Evolutionary conservation across 768 basidiomycete genomes (phyloP), one percentile per base, ranked within the genome.

Genomic region (Lepiota venenata): DNA sequence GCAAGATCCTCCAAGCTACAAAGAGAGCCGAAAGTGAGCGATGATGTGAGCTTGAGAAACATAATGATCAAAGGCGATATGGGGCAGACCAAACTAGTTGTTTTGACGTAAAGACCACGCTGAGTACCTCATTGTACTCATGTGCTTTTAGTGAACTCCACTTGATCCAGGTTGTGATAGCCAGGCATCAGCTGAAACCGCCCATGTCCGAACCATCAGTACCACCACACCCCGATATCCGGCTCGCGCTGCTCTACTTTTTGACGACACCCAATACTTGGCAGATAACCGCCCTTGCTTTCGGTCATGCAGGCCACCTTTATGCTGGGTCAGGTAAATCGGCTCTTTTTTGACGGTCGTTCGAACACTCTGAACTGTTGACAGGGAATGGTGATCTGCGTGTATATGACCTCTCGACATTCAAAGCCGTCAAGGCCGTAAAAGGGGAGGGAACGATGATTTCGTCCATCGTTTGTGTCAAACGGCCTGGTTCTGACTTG

Each of bases 331-430:
- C 85, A 67, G 82, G 87, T 85, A 62, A n/a, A 20, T 70, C 61
- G 7, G 18, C 35, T 20, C 45, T 25, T 22, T 18, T 37, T 37
- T 16, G 4, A 7, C 36, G 46, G 43, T 27, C 10, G 38, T 12
- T 10, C 20, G 32, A 32, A 15, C 42, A 11, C 42, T 9, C 37
- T 50, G 41, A 57, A 37, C 6, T n/a, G 10, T 36, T 25, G 42
- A 27, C 61, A 86, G 87, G 80, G 56, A 88, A 92, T 64, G 89
- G 89, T 4, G 78, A 80, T 39, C 67, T 91, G 42, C 80, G 89
- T 20, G 69, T 87, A 15, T 92, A 90, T 59, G 72, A 78, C 59
- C 68, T 83, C 4, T 79, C 83, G 2, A 75, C 81, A 2, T 71
- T 74, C 60, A 86, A 79, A 61, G 84, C 87, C 6, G 58, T 77